Conservation (phyloP, 1,284 basidiomycete genomes). For the Mrakiaceae sp. region DNA sequence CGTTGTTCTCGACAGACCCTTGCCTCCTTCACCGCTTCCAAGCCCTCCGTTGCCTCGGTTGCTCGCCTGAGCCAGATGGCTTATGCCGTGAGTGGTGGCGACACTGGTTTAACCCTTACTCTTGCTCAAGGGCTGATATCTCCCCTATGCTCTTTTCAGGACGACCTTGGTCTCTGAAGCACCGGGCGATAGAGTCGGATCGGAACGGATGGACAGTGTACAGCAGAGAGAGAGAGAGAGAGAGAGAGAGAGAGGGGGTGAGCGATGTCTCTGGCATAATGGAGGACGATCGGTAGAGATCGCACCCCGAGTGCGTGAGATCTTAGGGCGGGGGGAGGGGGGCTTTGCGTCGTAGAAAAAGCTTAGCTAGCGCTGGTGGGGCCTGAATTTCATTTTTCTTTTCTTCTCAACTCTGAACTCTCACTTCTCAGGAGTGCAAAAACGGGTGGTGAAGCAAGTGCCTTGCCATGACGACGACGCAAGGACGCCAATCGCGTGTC, state of each 20-base stretch:
- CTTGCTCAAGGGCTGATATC: background rate
- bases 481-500: too few relatives aligned
- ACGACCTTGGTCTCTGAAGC: slow-evolving; percentile 66
- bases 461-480: too few relatives aligned
- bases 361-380: too few relatives aligned
- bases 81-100: slow-evolving; percentile 41
- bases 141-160: slow-evolving; percentile 27
- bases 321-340: too few relatives aligned
- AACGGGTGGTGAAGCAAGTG: too few relatives aligned
- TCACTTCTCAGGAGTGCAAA: background rate
- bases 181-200: background rate
- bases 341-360: too few relatives aligned
- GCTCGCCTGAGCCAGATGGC: slow-evolving; percentile 67
- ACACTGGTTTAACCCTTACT: background rate
- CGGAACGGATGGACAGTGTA: background rate
- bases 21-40: slow-evolving; percentile 47
- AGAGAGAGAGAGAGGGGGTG: background rate
- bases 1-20: slow-evolving; percentile 28
- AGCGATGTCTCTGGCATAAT: too few relatives aligned
- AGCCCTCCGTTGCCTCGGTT: slow-evolving; percentile 75
- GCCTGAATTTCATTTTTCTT: background rate
- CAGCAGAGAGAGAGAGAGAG: background rate
- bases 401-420: background rate
- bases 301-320: too few relatives aligned
- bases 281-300: too few relatives aligned